Evolutionary conservation across 192 early-diverging fungal species (phyloP).

Genomic region (Allomyces macrogynus): DNA sequence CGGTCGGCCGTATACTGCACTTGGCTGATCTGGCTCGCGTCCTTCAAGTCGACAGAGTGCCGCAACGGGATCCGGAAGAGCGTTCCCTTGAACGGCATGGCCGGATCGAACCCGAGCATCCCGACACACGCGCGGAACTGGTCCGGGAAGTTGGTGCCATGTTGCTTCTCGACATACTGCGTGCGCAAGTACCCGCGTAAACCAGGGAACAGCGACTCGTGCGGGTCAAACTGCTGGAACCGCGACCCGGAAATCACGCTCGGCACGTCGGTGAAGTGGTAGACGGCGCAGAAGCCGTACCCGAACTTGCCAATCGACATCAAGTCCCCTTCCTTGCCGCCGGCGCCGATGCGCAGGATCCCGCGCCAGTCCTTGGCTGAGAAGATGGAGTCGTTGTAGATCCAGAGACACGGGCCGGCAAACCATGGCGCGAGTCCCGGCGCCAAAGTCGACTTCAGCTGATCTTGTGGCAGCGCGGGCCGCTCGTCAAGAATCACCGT

Average conservation of each 20-base stretch:
- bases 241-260: conserved; percentile 12
- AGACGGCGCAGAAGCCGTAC: conserved; percentile 13
- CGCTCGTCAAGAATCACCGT: conserved; percentile 7
- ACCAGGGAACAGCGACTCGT: conserved; percentile 6
- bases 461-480: neutral
- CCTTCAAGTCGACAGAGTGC: conserved; percentile 7
- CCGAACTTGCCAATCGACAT: conserved; percentile 15
- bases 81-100: conserved; percentile 11
- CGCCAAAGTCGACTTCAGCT: too few relatives aligned
- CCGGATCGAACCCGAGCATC: neutral
- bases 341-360: conserved; percentile 5
- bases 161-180: neutral
- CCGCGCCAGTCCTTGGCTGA: conserved; percentile 9
- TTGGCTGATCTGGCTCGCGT: conserved; percentile 8
- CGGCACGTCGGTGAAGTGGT: conserved; percentile 17
- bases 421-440: too few relatives aligned
- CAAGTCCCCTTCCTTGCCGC: conserved; percentile 7
- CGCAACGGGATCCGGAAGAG: conserved; percentile 18
- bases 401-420: conserved; percentile 8
- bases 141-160: conserved; percentile 3
- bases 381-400: conserved; percentile 10
- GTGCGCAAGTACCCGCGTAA: conserved; percentile 1
- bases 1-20: conserved; percentile 9
- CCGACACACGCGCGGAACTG: conserved; percentile 6
- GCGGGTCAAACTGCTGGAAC: conserved; percentile 14